These are phyloP conservation scores for Lepidopterella palustris DNA, from an alignment of 495 filamentous ascomycete genomes.

Conservation along the genomic window DNA sequence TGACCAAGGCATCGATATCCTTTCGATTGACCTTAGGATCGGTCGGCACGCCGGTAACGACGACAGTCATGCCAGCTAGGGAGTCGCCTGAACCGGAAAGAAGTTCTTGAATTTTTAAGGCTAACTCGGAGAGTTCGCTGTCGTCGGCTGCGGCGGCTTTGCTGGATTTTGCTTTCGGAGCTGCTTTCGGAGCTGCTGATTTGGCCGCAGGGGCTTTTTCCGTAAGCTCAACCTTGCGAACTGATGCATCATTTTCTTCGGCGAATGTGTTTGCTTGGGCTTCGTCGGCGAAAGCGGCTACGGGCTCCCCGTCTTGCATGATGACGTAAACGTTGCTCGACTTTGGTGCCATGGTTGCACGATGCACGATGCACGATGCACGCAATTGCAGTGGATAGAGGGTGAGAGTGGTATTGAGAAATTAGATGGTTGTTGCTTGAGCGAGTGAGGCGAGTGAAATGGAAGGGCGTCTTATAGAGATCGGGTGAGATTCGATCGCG, in stretches of 20 bases:
- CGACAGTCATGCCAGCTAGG: not conserved
- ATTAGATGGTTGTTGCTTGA: too few relatives aligned
- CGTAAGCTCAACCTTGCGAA: not conserved
- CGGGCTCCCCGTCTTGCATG: not conserved
- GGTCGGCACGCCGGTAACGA: not conserved
- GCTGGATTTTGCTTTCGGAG: not conserved
- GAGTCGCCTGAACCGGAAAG: not conserved
- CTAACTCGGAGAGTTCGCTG: not conserved
- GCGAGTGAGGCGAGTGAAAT: too few relatives aligned
- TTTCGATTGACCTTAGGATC: not conserved
- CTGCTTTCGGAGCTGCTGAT: not conserved
- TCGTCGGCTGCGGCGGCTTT: not conserved
- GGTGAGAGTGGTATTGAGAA: too few relatives aligned
- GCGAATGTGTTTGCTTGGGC: not conserved
- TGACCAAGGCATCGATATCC: not conserved
- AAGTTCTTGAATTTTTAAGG: not conserved
- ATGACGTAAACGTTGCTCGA: not conserved
- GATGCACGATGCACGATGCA: too few relatives aligned
- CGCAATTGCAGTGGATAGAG: too few relatives aligned
- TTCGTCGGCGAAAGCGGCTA: not conserved
- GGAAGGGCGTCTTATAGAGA: too few relatives aligned
- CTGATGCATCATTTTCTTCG: not conserved
- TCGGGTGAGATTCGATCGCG: too few relatives aligned
- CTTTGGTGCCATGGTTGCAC: not conserved
- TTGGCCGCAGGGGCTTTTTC: not conserved